Percentiles rank a stretch among this genome's conserved stretches.
Conservation (phyloP, 805 yeast genomes). For the Wickerhamiella dianesei region DNA sequence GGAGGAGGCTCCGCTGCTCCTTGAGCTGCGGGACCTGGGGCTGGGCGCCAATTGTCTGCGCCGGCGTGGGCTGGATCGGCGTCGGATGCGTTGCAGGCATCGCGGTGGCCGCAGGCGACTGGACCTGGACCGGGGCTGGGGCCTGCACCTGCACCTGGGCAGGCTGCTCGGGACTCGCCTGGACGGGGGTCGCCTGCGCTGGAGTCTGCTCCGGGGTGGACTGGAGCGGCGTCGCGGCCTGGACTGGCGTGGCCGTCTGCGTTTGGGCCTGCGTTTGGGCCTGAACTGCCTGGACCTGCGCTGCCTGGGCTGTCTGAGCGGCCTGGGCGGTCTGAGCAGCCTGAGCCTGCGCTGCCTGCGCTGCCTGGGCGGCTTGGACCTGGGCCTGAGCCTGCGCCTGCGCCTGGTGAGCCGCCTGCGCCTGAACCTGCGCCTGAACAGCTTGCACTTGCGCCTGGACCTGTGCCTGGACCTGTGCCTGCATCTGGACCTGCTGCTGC, state of each 20-base stretch:
- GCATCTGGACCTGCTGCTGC: constrained; percentile 3
- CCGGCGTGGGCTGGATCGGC: background rate
- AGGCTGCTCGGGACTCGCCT: background rate
- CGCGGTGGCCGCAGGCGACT: background rate
- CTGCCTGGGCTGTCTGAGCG: too few species aligned
- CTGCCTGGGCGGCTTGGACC: background rate
- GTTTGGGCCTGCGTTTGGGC: too few species aligned
- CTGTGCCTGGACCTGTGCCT: constrained; percentile 1
- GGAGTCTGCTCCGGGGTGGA: too few species aligned
- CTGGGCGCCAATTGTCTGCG: too few species aligned
- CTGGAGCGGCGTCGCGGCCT: too few species aligned
- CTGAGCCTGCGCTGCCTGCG: background rate
- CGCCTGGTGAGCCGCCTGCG: background rate
- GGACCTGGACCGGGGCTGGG: too few species aligned
- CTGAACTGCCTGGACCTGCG: too few species aligned
- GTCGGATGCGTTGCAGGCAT: background rate
- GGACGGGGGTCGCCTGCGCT: background rate
- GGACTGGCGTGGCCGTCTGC: too few species aligned
- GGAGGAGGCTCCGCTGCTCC: background rate
- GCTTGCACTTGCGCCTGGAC: background rate
- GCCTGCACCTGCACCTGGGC: background rate
- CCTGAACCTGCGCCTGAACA: background rate
- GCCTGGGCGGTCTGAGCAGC: too few species aligned
- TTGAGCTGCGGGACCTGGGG: too few species aligned
- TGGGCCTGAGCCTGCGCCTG: background rate